A percentile compares a stretch with the other conserved stretches of the same genome.
These are phyloP conservation scores for Aegilops speltoides DNA, from an alignment of 176 grass and related monocot genomes.

Conservation along the genomic window DNA sequence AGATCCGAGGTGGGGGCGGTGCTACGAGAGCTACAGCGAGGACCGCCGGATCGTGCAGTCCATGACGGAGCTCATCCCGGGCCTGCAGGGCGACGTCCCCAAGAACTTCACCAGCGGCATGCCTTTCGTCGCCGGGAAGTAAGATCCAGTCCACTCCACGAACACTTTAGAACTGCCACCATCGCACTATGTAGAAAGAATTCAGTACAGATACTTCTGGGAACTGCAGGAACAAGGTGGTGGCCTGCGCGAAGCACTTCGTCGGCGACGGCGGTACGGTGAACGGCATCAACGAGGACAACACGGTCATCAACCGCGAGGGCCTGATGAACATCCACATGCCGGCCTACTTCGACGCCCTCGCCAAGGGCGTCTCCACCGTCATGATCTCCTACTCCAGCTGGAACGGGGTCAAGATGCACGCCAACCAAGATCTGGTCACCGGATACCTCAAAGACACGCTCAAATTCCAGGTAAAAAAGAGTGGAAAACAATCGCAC, in stretches of 20 bases:
- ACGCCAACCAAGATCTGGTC: constrained; percentile 60
- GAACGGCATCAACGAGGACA: constrained; percentile 85
- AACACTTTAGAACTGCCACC: not conserved
- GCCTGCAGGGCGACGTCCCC: constrained; percentile 79
- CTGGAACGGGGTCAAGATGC: constrained; percentile 98
- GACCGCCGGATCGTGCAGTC: constrained; percentile 67
- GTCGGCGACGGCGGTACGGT: constrained; percentile 87
- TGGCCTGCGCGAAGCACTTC: constrained; percentile 88
- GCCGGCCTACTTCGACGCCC: constrained; percentile 72
- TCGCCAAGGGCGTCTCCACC: constrained; percentile 81
- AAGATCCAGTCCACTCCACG: not conserved
- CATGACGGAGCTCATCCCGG: constrained; percentile 92
- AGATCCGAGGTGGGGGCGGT: constrained; percentile 90
- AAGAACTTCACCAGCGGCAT: constrained; percentile 59
- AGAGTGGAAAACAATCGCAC: not conserved
- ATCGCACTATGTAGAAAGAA: not conserved
- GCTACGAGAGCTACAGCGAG: constrained; percentile 98
- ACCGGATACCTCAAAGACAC: constrained; percentile 62
- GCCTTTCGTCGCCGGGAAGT: constrained; percentile 76
- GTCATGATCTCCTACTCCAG: constrained; percentile 96
- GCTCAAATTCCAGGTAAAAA: constrained; percentile 61
- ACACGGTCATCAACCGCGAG: constrained; percentile 55
- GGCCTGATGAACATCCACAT: constrained; percentile 74
- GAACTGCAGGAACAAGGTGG: constrained; percentile 65
- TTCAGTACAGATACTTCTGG: not conserved